Conservation (phyloP, 2,329 filamentous ascomycete species). For the Microcera coccophila region DNA sequence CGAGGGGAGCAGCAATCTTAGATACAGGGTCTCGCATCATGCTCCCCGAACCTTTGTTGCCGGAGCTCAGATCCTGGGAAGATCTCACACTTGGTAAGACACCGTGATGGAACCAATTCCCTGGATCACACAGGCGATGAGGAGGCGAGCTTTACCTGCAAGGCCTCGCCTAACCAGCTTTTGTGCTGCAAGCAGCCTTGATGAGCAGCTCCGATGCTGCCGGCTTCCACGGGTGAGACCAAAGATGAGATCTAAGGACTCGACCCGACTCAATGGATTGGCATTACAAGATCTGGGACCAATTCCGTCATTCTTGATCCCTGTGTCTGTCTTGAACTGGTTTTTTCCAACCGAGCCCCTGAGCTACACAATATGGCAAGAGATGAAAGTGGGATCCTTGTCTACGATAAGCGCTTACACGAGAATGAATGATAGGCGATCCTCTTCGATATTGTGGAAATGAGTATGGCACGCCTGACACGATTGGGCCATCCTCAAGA, state of each 20-base stretch:
- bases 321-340: no score
- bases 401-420: no score
- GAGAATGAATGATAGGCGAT: no score
- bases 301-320: no score
- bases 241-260: constrained; percentile 1
- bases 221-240: constrained; percentile 21
- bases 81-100: background rate
- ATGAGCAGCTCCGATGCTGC: constrained; percentile 23
- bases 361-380: no score
- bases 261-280: constrained; percentile 20
- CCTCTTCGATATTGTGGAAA: background rate
- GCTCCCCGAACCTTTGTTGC: background rate
- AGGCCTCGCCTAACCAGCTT: constrained; percentile 20
- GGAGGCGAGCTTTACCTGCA: constrained; percentile 11
- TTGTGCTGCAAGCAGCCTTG: constrained; percentile 21
- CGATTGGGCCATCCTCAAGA: background rate
- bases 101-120: background rate
- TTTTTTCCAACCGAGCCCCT: no score
- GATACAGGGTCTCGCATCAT: background rate
- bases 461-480: background rate
- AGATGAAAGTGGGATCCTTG: no score
- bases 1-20: constrained; percentile 1
- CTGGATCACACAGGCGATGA: background rate
- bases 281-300: constrained; percentile 4
- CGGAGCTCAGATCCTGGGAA: background rate